Evolutionary conservation across 2,329 filamentous ascomycete genomes (phyloP).

Genomic region (Metarhizium humberi): DNA sequence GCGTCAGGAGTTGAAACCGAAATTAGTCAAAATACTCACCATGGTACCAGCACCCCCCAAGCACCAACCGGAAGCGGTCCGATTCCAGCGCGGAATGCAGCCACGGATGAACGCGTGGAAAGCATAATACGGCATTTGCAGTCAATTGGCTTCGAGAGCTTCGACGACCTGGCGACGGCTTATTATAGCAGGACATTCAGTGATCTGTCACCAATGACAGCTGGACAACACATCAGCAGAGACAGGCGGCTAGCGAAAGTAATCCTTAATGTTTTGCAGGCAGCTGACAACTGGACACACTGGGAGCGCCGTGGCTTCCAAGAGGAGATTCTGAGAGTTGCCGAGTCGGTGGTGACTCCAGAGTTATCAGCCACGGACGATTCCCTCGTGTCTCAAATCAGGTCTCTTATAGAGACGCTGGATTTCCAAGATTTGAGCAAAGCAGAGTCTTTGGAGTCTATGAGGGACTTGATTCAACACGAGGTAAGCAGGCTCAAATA

Average conservation of each 20-base stretch:
- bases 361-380: constrained; percentile 6
- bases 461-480: constrained; percentile 14
- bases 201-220: constrained; percentile 11
- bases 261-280: constrained; percentile 12
- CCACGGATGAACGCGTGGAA: constrained; percentile 13
- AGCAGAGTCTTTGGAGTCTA: constrained; percentile 7
- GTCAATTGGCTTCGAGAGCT: constrained; percentile 15
- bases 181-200: constrained; percentile 15
- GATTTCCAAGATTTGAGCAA: constrained; percentile 2
- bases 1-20: not conserved
- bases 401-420: constrained; percentile 10
- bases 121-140: constrained; percentile 13
- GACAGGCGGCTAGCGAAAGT: constrained; percentile 16
- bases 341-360: constrained; percentile 11
- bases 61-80: not conserved
- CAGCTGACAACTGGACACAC: constrained; percentile 11
- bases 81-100: not conserved
- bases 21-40: not conserved
- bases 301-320: constrained; percentile 18
- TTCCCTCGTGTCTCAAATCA: constrained; percentile 9
- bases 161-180: constrained; percentile 16
- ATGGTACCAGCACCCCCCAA: not conserved
- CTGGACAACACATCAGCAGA: constrained; percentile 17
- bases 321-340: constrained; percentile 17
- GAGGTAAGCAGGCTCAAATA: constrained; percentile 11